These are phyloP conservation scores for Lobosporangium transversale DNA, from an alignment of 192 early-diverging fungal genomes.

Conservation along the genomic window DNA sequence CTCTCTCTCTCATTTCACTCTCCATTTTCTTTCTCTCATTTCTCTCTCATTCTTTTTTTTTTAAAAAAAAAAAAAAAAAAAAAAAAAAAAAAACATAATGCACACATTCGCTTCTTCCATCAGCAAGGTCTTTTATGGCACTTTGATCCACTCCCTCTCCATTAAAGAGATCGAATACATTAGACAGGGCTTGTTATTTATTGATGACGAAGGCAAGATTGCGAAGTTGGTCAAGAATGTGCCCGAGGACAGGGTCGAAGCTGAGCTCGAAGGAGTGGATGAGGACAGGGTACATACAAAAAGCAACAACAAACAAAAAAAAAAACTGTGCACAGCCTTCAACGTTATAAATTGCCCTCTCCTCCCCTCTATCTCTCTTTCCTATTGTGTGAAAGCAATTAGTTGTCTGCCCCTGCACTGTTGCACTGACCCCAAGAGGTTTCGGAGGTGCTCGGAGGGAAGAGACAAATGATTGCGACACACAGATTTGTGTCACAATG, in stretches of 20 bases:
- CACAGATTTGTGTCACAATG: background rate
- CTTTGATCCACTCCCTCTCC: conserved; percentile 73
- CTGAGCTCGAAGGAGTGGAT: conserved; percentile 29
- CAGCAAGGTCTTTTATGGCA: conserved; percentile 66
- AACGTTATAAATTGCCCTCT: no score
- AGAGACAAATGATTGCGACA: background rate
- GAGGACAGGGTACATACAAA: conserved; percentile 36
- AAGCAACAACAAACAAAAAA: no score
- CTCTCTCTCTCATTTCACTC: background rate
- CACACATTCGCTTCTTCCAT: conserved; percentile 47
- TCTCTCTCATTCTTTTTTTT: conserved; percentile 3
- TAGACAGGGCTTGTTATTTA: conserved; percentile 70
- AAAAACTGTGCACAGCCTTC: no score
- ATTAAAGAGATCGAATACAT: conserved; percentile 74
- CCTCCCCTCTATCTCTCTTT: background rate
- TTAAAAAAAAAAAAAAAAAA: no score
- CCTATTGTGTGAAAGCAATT: background rate
- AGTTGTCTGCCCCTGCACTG: background rate
- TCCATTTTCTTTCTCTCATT: background rate
- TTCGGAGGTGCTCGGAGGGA: conserved; percentile 17
- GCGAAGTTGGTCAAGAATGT: conserved; percentile 64
- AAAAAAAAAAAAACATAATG: no score
- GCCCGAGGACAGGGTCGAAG: conserved; percentile 42
- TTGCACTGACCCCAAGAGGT: background rate
- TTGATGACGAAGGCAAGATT: conserved; percentile 76